Percentiles rank a stretch among this genome's conserved stretches.
Evolutionary conservation across 345 rosid species (phyloP).

Genomic region (Rhizophora mangle): DNA sequence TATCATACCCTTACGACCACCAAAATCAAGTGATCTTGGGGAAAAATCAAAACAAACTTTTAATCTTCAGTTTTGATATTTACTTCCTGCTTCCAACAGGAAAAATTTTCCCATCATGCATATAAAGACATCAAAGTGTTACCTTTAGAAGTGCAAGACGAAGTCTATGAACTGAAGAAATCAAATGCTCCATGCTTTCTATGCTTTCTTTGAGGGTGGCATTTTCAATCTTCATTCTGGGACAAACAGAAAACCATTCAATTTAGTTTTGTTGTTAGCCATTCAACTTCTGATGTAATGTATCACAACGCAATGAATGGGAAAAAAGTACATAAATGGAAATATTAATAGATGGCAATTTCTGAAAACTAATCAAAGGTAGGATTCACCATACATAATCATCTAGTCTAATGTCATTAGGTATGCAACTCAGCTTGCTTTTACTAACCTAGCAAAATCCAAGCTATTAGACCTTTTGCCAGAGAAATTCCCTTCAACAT

Average conservation of each 20-base stretch:
- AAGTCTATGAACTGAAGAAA: constrained; percentile 71
- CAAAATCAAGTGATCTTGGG: too few relatives aligned
- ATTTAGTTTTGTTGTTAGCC: neutral
- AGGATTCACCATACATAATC: constrained; percentile 1
- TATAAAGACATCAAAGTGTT: neutral
- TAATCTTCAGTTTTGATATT: neutral
- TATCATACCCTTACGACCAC: too few relatives aligned
- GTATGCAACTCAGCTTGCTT: neutral
- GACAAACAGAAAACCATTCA: neutral
- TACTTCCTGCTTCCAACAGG: neutral
- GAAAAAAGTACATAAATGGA: neutral
- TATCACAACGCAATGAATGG: neutral
- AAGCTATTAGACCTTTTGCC: constrained; percentile 34
- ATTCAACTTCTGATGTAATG: neutral
- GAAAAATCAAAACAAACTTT: too few relatives aligned
- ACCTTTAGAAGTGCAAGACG: constrained; percentile 80
- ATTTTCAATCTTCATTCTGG: constrained; percentile 84
- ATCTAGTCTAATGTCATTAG: constrained; percentile 1
- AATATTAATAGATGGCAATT: neutral
- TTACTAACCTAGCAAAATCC: constrained; percentile 75
- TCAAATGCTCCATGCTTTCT: constrained; percentile 79
- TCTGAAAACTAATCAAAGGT: neutral
- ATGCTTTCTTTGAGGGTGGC: constrained; percentile 87
- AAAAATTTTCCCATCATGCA: neutral
- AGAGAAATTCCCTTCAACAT: constrained; percentile 35